Conservation (phyloP, 305 asterid genomes). For the Stenogyne calaminthoides region DNA sequence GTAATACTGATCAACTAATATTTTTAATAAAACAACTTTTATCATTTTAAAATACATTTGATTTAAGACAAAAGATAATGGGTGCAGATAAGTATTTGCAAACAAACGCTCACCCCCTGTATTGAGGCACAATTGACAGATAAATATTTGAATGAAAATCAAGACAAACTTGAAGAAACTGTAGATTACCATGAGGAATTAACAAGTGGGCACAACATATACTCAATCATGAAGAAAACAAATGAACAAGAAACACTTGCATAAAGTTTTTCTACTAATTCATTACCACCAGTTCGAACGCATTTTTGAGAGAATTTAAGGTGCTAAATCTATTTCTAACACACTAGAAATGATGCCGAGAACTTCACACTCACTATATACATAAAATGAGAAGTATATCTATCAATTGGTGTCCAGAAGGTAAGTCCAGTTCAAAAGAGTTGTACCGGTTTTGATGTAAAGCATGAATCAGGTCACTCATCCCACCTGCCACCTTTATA, state of each 20-base stretch:
- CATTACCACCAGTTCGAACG: background rate
- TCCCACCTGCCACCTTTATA: constrained; percentile 34
- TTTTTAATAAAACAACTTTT: no score
- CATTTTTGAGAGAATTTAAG: background rate
- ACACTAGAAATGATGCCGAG: background rate
- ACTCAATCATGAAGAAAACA: background rate
- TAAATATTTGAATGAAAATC: background rate
- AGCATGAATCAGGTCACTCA: constrained; percentile 19
- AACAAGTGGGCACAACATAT: background rate
- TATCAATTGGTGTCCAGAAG: background rate
- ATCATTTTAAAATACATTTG: no score
- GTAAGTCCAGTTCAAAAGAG: background rate
- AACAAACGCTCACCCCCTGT: no score
- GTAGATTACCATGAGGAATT: background rate
- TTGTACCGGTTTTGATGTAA: background rate
- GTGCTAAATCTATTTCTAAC: background rate
- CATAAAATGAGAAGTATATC: background rate
- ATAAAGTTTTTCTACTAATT: background rate
- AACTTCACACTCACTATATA: background rate
- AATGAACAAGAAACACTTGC: background rate
- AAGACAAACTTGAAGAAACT: background rate
- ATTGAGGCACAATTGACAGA: background rate
- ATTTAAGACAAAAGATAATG: no score
- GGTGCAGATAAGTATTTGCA: no score
- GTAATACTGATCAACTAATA: no score